Conservation (phyloP, 129 eudicot species). For the Kitagawia praeruptora region DNA sequence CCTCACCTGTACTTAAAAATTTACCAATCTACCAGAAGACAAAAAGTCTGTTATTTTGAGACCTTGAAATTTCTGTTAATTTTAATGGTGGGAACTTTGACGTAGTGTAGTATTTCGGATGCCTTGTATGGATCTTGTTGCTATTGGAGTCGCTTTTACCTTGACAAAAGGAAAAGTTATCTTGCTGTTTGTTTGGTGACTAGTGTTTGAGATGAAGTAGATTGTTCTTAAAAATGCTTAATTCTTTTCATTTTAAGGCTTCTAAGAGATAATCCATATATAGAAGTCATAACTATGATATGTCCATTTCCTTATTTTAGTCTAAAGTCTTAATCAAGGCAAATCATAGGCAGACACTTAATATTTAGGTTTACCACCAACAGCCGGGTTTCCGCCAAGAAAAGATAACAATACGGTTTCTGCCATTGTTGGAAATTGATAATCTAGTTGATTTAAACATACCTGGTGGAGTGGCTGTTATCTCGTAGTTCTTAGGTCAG, state of each 20-base stretch:
- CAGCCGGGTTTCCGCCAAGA: not conserved
- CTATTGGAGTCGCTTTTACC: not conserved
- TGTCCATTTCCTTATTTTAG: not conserved
- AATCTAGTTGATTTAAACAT: too few species aligned
- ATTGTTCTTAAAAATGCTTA: too few species aligned
- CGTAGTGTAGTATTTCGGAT: not conserved
- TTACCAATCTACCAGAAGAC: not conserved
- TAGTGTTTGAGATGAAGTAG: not conserved
- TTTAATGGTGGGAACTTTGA: not conserved
- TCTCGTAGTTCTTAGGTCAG: too few species aligned
- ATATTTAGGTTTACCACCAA: too few species aligned
- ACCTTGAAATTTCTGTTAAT: not conserved
- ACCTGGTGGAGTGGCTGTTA: too few species aligned
- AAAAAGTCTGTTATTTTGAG: not conserved
- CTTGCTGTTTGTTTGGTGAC: not conserved
- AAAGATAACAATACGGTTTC: not conserved
- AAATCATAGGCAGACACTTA: not conserved
- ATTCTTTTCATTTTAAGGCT: too few species aligned
- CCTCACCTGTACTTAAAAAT: not conserved
- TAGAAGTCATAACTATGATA: not conserved
- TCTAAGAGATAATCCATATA: too few species aligned
- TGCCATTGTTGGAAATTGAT: not conserved
- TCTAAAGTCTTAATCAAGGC: not conserved
- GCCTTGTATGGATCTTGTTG: not conserved
- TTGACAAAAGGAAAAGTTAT: not conserved